Evolutionary conservation across 148 eudicot species (phyloP).

Genomic region (Silene conica): DNA sequence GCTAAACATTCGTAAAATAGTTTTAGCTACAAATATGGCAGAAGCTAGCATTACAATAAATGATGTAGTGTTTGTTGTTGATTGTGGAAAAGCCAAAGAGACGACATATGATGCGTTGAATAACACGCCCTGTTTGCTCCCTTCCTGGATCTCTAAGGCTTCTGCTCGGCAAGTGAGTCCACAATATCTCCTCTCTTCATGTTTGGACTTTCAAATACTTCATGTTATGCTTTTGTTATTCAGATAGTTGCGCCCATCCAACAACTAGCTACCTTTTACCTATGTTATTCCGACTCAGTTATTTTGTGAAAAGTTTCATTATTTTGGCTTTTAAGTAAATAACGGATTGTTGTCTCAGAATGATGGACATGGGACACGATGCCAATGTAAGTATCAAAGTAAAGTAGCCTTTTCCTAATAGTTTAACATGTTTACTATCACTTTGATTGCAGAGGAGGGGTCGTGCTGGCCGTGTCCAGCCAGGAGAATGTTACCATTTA

Average conservation of each 20-base stretch:
- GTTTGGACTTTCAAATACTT: neutral
- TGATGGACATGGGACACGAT: neutral
- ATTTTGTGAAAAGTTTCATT: neutral
- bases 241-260: neutral
- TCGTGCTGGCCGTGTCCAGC: constrained; percentile 96
- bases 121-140: constrained; percentile 91
- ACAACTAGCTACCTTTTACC: neutral
- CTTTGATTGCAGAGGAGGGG: constrained; percentile 76
- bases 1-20: constrained; percentile 80
- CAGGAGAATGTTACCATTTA: constrained; percentile 92
- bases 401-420: neutral
- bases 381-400: neutral
- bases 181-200: neutral
- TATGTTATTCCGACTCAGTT: neutral
- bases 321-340: neutral
- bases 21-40: constrained; percentile 96
- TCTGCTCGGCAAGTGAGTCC: constrained; percentile 92
- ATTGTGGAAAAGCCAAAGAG: constrained; percentile 99
- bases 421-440: constrained; percentile 12
- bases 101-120: constrained; percentile 97
- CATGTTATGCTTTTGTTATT: constrained; percentile 1
- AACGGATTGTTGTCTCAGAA: neutral
- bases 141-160: constrained; percentile 98
- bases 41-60: constrained; percentile 99
- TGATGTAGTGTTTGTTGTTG: constrained; percentile 91